Evolutionary conservation across 352 stramenopile species (phyloP), one percentile per base, ranked within the genome.

Genomic region (Phytophthora sp.): DNA sequence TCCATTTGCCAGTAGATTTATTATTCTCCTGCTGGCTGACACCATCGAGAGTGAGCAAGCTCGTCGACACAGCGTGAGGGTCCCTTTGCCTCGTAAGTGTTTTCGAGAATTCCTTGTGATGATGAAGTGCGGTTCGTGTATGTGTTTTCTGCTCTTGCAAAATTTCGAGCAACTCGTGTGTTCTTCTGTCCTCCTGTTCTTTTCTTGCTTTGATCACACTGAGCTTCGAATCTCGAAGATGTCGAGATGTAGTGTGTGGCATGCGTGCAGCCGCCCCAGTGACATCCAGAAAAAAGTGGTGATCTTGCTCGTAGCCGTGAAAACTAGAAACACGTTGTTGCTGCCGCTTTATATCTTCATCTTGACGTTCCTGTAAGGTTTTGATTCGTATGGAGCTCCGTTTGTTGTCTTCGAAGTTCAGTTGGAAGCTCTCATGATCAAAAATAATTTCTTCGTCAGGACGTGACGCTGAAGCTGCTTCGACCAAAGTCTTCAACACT

Each of bases 71-170:
- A 39, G 26, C 27, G 4, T 21, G 37, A 13, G 42, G 31, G 17
- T 59, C 10, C 15, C 62, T 66, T 27, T 57, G 48, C 38, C 38
- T 32, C 8, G 54, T 23, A 41, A 48, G 21, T 8, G 11, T 18
- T 49, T 55, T 49, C 24, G 44, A 24, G 56, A 72, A 15, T 52
- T 66, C 21, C 11, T 66, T 18, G 34, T 76, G 49, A 8, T 65
- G 23, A 13, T 53, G 52, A 23, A 66, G 35, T 13, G 48, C 59
- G 2, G 17, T 45, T 34, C 59, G 58, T 37, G 72, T 81, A 20
- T 61, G 17, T 17, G 41, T 26, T 27, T 77, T 52, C 27, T 84
- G 75, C 5, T 74, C 28, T 13, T 66, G 56, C 26, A 84, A 42
- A 23, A 73, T 31, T 21, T 41, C 31, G 6, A 58, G 38, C 38